Evolutionary conservation across 345 rosid species (phyloP).

Genomic region (Eucalyptus leucophloia): DNA sequence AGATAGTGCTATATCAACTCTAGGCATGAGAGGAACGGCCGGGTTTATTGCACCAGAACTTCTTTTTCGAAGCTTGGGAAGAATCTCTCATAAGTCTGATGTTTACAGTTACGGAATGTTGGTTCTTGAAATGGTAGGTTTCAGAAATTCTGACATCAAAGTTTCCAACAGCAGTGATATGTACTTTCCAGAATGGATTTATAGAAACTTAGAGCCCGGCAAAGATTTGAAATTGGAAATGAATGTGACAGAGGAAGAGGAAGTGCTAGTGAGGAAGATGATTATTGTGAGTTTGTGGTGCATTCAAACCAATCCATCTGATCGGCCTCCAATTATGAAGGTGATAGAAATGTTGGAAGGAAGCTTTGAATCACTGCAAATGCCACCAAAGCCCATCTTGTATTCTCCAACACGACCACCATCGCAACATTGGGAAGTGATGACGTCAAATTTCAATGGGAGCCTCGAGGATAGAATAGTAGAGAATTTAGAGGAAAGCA

Average conservation of each 20-base stretch:
- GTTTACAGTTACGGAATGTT: constrained; percentile 44
- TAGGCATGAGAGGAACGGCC: constrained; percentile 6
- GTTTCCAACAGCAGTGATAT: constrained; percentile 4
- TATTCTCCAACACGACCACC: not conserved
- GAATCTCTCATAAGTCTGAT: constrained; percentile 27
- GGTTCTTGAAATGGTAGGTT: constrained; percentile 24
- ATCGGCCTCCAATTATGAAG: not conserved
- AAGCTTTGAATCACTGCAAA: not conserved
- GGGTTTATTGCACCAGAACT: constrained; percentile 38
- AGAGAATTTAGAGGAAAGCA: not conserved
- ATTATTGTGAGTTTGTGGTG: not conserved
- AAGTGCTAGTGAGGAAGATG: not conserved
- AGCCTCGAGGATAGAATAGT: not conserved
- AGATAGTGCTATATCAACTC: constrained; percentile 3
- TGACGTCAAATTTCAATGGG: not conserved
- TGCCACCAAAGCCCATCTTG: not conserved
- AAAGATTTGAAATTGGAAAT: not conserved
- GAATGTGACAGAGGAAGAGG: not conserved
- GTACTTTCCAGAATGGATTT: constrained; percentile 20
- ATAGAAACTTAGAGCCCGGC: constrained; percentile 4
- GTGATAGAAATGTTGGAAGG: constrained; percentile 6
- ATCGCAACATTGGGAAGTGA: not conserved
- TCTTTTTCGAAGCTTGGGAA: constrained; percentile 10
- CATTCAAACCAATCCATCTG: not conserved
- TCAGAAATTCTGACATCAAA: not conserved